Conservation (phyloP, 2,329 filamentous ascomycete genomes). For the Teratosphaeria gauchensis region DNA sequence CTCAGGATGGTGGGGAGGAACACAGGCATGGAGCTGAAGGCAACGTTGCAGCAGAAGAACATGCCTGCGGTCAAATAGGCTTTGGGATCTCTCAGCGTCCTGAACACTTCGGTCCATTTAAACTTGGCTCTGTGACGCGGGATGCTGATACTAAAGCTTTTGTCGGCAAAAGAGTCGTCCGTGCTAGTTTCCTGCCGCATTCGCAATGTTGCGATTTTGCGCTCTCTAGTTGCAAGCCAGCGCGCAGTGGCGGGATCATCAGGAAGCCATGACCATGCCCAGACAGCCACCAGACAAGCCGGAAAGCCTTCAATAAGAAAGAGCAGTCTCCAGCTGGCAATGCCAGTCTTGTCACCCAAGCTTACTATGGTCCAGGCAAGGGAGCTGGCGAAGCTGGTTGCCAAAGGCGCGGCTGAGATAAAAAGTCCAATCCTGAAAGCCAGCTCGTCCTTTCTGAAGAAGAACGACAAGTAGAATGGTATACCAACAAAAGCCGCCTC, state of each 20-base stretch:
- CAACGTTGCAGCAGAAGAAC: slow-evolving; percentile 81
- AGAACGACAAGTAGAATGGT: slow-evolving; percentile 55
- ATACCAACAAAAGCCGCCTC: slow-evolving; percentile 57
- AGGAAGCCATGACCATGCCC: slow-evolving; percentile 66
- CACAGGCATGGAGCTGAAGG: slow-evolving; percentile 78
- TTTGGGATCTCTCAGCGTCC: slow-evolving; percentile 55
- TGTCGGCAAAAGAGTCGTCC: slow-evolving; percentile 4
- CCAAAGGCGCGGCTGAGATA: slow-evolving; percentile 60
- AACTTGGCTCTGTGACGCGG: slow-evolving; percentile 18
- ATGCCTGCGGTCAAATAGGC: slow-evolving; percentile 68
- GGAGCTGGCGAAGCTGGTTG: slow-evolving; percentile 61
- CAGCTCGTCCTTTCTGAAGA: slow-evolving; percentile 59
- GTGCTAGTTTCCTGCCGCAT: slow-evolving; percentile 45
- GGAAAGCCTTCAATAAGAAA: slow-evolving; percentile 82
- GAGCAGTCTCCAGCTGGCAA: slow-evolving; percentile 76
- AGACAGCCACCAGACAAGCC: slow-evolving; percentile 62
- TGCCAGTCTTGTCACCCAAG: slow-evolving; percentile 51
- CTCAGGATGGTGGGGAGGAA: slow-evolving; percentile 59
- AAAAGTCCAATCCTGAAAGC: slow-evolving; percentile 80
- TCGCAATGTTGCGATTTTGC: slow-evolving; percentile 60
- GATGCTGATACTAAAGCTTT: not conserved
- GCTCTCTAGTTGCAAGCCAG: slow-evolving; percentile 34
- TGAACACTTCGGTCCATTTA: slow-evolving; percentile 47
- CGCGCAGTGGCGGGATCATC: slow-evolving; percentile 52
- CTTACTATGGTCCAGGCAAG: slow-evolving; percentile 71